Evolutionary conservation across 768 basidiomycete species (phyloP).

Genomic region (Tylopilus vinaceipallidus): DNA sequence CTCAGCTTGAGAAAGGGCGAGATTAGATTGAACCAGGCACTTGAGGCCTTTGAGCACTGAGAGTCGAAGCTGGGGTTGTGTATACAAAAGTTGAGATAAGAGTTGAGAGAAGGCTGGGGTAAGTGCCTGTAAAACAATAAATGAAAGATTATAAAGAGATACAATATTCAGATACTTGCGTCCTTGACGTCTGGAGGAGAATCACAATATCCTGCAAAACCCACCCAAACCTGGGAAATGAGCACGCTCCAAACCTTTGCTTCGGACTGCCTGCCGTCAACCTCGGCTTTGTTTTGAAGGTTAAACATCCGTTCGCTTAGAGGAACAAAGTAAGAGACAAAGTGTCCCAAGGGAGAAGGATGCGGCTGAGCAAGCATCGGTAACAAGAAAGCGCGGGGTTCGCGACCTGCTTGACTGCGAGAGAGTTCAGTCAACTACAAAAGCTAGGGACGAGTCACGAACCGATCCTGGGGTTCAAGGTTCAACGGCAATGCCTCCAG

Average conservation of each 20-base stretch:
- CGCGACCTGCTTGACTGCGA: constrained; percentile 62
- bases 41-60: constrained; percentile 81
- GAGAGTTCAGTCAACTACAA: constrained; percentile 4
- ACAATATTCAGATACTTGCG: constrained; percentile 38
- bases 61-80: constrained; percentile 79
- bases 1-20: constrained; percentile 42
- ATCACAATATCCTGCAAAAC: constrained; percentile 88
- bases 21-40: constrained; percentile 78
- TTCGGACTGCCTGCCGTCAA: constrained; percentile 71
- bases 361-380: constrained; percentile 83
- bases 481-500: constrained; percentile 79
- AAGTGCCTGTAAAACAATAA: constrained; percentile 52
- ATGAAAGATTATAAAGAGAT: background rate
- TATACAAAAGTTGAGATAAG: constrained; percentile 91
- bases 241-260: constrained; percentile 96
- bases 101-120: constrained; percentile 78
- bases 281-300: constrained; percentile 76
- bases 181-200: constrained; percentile 70
- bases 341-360: constrained; percentile 79
- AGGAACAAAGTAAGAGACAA: constrained; percentile 88
- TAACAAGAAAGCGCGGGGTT: constrained; percentile 89
- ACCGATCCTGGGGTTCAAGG: constrained; percentile 79
- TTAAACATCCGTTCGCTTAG: constrained; percentile 93
- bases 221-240: constrained; percentile 90
- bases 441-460: constrained; percentile 25